Base-by-base conservation (phyloP, 352 stramenopile genomes). In the Globisporangium sylvaticum region DNA sequence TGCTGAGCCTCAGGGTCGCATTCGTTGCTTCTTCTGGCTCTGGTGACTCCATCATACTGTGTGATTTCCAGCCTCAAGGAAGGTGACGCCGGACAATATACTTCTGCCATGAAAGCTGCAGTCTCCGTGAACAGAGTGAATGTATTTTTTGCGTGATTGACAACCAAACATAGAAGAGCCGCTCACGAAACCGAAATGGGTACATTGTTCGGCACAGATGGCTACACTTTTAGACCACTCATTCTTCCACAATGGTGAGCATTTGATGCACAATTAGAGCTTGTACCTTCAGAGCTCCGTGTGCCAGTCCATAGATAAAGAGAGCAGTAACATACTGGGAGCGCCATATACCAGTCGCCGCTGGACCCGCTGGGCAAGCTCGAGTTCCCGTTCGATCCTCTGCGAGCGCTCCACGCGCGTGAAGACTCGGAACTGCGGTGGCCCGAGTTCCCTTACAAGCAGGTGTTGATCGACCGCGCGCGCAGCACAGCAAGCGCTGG, bases 401-500 rank as follows among this genome's bases (percentile, higher is more conserved):
- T 91, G 14, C 71, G 71, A 4, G 65, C 78, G 15, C 63, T 81
- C 4, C 79, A 91, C 58, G 73, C 79, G 10, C 75, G 78, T 42
- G 68, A 80, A 4, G 69, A 78, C 50, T 82, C 81, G 22, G 57
- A 69, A 27, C 63, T 91, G 37, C 63, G 61, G 52, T 91, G 81
- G 83, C 78, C 76, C 14, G 83, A 90, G 61, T 91, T 75, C 64
- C 83, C 83, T 0, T 91, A 83, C 75, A 91, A 91, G 62, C 81
- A 89, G 64, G 80, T 88, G 58, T 55, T 71, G 20, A 83, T 91
- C 32, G 74, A 89, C 14, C 80, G 78, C 8, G 76, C 90, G 6
- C 76, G 76, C 1, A 44, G 64, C 44, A 79, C 86, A 77, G 68
- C 71, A 52, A 54, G 55, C 32, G 62, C 69, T 57, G 53, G 46